phyloP scores from a whole-genome alignment of 179 eudicot species.

The Heliamphora pulchella region DNA sequence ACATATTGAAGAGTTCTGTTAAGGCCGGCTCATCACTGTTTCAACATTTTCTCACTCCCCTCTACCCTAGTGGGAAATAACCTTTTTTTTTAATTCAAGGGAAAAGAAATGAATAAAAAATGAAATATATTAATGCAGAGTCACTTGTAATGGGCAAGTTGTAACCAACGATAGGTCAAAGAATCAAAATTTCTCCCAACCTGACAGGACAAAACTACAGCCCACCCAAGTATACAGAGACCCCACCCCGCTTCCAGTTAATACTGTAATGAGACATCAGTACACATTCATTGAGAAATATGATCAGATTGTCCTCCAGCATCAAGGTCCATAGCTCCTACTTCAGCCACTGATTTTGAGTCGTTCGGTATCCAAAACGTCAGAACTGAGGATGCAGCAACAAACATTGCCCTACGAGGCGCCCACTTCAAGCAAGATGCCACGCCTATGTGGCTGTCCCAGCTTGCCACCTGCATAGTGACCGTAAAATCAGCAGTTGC shows the following conservation, averaged over 20 bases:
- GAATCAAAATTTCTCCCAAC: not conserved
- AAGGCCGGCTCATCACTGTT: too few species aligned
- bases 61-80: too few species aligned
- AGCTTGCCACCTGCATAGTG: slow-evolving; percentile 50
- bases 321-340: slow-evolving; percentile 21
- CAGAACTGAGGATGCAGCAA: slow-evolving; percentile 82
- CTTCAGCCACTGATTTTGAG: slow-evolving; percentile 27
- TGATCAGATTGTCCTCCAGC: slow-evolving; percentile 9
- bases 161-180: too few species aligned
- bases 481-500: not conserved
- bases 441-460: slow-evolving; percentile 83
- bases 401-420: slow-evolving; percentile 85
- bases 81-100: too few species aligned
- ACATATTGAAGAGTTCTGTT: too few species aligned
- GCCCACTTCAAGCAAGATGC: slow-evolving; percentile 92
- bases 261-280: not conserved
- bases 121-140: too few species aligned
- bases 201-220: not conserved
- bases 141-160: too few species aligned
- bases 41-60: too few species aligned
- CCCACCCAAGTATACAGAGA: not conserved
- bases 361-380: slow-evolving; percentile 86
- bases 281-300: not conserved
- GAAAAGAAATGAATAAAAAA: too few species aligned
- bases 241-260: not conserved